These are phyloP conservation scores for Cyberlindnera xishuangbannaensis DNA, from an alignment of 805 yeast genomes.

Conservation along the genomic window DNA sequence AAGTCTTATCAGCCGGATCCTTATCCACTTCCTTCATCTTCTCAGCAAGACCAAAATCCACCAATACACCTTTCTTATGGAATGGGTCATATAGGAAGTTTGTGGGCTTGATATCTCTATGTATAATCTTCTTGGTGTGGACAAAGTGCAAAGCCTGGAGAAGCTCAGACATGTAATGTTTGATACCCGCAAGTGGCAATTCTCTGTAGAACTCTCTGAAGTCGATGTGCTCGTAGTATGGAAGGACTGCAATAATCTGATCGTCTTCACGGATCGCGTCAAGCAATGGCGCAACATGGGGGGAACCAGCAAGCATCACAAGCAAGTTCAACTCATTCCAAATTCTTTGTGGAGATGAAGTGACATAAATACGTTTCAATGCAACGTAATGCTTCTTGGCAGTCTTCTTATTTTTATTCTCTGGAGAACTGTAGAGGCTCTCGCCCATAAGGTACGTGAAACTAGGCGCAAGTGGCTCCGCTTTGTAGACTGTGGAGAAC, in stretches of 20 bases:
- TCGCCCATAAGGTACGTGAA: slow-evolving; percentile 31
- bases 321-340: slow-evolving; percentile 80
- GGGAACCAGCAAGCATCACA: slow-evolving; percentile 59
- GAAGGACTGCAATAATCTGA: slow-evolving; percentile 89
- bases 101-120: slow-evolving; percentile 77
- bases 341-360: slow-evolving; percentile 90
- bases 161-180: slow-evolving; percentile 72
- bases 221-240: slow-evolving; percentile 86
- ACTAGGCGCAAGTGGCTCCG: slow-evolving; percentile 39
- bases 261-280: slow-evolving; percentile 86
- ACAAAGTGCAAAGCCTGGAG: slow-evolving; percentile 65
- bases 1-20: slow-evolving; percentile 5
- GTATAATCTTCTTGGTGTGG: slow-evolving; percentile 65
- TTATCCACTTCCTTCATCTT: slow-evolving; percentile 33
- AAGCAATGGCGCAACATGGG: slow-evolving; percentile 79
- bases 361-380: slow-evolving; percentile 86
- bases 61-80: slow-evolving; percentile 53
- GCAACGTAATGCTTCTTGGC: slow-evolving; percentile 53
- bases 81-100: slow-evolving; percentile 54
- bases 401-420: slow-evolving; percentile 12
- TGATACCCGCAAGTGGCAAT: slow-evolving; percentile 73
- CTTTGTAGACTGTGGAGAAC: slow-evolving; percentile 80
- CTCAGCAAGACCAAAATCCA: slow-evolving; percentile 71
- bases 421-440: slow-evolving; percentile 28
- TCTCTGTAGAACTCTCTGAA: slow-evolving; percentile 83